Evolutionary conservation across 2,329 filamentous ascomycete genomes (phyloP).

Genomic region (Cladobotryum mycophilum): DNA sequence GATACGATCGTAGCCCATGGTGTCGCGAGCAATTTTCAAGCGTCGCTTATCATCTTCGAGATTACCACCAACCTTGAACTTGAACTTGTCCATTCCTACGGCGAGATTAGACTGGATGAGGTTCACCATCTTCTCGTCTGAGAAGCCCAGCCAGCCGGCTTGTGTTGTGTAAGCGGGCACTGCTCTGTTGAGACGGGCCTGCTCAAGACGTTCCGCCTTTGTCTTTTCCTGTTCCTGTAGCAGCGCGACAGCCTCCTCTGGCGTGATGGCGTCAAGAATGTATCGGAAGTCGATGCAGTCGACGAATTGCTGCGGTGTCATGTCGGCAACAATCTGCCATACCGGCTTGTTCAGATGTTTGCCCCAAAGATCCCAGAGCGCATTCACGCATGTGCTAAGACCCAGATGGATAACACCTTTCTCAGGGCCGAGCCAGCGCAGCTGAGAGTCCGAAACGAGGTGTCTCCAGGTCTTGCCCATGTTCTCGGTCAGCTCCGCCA

Average conservation of each 20-base stretch:
- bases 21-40: constrained; percentile 65
- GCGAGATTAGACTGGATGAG: constrained; percentile 66
- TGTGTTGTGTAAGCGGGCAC: constrained; percentile 87
- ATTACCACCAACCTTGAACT: constrained; percentile 76
- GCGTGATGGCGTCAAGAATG: constrained; percentile 84
- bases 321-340: constrained; percentile 82
- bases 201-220: constrained; percentile 63
- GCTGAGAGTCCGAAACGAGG: constrained; percentile 80
- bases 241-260: constrained; percentile 70
- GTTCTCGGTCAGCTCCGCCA: constrained; percentile 69
- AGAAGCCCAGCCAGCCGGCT: constrained; percentile 87
- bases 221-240: constrained; percentile 58
- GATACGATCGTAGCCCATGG: constrained; percentile 79
- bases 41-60: constrained; percentile 67
- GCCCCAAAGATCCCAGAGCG: constrained; percentile 92
- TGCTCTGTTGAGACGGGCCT: constrained; percentile 65
- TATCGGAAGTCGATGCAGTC: constrained; percentile 87
- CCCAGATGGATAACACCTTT: constrained; percentile 93
- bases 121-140: constrained; percentile 75
- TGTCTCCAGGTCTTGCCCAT: constrained; percentile 89
- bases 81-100: constrained; percentile 78
- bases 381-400: constrained; percentile 84
- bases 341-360: constrained; percentile 79
- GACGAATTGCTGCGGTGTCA: constrained; percentile 81
- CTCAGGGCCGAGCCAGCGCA: constrained; percentile 90